Evolutionary conservation across 768 basidiomycete genomes (phyloP).

Genomic region (Chlorophyllum brunneum): DNA sequence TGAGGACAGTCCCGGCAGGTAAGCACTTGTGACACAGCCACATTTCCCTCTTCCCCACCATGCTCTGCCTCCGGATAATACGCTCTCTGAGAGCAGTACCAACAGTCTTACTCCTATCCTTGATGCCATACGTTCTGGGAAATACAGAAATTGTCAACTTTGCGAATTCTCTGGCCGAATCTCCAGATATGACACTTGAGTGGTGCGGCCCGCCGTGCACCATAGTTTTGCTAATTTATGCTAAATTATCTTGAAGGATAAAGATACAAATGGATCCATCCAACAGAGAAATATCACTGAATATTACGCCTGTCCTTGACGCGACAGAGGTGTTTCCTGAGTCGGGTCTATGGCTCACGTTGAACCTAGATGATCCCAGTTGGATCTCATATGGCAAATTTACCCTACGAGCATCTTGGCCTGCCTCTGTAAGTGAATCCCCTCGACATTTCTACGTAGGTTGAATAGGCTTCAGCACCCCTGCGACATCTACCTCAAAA

Average conservation of each 20-base stretch:
- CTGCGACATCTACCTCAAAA: slow-evolving; percentile 23
- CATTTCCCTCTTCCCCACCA: background rate
- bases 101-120: background rate
- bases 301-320: slow-evolving; percentile 21
- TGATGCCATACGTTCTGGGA: slow-evolving; percentile 26
- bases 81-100: background rate
- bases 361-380: slow-evolving; percentile 36
- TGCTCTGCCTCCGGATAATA: background rate
- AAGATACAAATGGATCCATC: slow-evolving; percentile 38
- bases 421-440: slow-evolving; percentile 43
- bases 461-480: slow-evolving; percentile 21
- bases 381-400: slow-evolving; percentile 43
- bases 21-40: background rate
- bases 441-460: background rate
- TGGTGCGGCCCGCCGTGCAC: slow-evolving; percentile 23
- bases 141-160: slow-evolving; percentile 72
- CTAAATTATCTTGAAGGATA: background rate
- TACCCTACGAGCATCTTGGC: slow-evolving; percentile 53
- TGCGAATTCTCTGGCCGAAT: slow-evolving; percentile 24
- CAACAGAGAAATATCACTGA: slow-evolving; percentile 30
- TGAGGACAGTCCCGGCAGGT: background rate
- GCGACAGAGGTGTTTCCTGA: slow-evolving; percentile 24
- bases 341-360: slow-evolving; percentile 44
- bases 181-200: slow-evolving; percentile 16
- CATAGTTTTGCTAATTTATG: background rate